phyloP scores from a whole-genome alignment of 78 protist genomes.

The Dictyostelium intermedium region DNA sequence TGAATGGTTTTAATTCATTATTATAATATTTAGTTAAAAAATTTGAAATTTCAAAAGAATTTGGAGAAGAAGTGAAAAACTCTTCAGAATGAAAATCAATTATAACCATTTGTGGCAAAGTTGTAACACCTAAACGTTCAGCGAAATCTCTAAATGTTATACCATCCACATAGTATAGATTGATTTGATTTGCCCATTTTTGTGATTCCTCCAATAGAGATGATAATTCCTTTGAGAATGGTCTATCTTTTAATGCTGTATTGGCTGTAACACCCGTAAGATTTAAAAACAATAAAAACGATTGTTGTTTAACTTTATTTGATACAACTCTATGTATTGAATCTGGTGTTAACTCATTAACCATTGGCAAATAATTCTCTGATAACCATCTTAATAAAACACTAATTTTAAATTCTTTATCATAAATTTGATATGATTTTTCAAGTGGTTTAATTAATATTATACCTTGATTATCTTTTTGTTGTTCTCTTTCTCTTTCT shows the following conservation, averaged over 20 bases:
- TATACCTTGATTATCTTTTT: not conserved
- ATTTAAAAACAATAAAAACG: slow-evolving; percentile 30
- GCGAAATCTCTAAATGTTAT: slow-evolving; percentile 34
- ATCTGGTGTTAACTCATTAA: slow-evolving; percentile 56
- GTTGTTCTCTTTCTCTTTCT: not conserved
- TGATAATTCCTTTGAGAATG: not conserved
- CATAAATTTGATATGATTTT: not conserved
- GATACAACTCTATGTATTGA: not conserved
- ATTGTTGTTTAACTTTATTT: slow-evolving; percentile 6
- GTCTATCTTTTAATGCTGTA: not conserved
- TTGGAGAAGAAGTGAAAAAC: not conserved
- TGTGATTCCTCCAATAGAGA: not conserved
- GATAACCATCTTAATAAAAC: slow-evolving; percentile 21
- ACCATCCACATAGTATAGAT: slow-evolving; percentile 46
- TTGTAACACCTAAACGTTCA: slow-evolving; percentile 15
- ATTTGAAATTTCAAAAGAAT: not conserved
- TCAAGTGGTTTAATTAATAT: slow-evolving; percentile 12
- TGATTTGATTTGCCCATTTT: not conserved
- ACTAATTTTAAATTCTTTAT: not conserved
- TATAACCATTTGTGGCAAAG: slow-evolving; percentile 8
- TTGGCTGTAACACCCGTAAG: not conserved
- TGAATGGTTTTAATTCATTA: not conserved
- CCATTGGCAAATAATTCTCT: not conserved
- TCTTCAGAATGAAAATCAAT: slow-evolving; percentile 11
- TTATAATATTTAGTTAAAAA: not conserved